These are phyloP conservation scores for Macrophomina phaseolina DNA, from an alignment of 2,329 filamentous ascomycete species.

Conservation along the genomic window DNA sequence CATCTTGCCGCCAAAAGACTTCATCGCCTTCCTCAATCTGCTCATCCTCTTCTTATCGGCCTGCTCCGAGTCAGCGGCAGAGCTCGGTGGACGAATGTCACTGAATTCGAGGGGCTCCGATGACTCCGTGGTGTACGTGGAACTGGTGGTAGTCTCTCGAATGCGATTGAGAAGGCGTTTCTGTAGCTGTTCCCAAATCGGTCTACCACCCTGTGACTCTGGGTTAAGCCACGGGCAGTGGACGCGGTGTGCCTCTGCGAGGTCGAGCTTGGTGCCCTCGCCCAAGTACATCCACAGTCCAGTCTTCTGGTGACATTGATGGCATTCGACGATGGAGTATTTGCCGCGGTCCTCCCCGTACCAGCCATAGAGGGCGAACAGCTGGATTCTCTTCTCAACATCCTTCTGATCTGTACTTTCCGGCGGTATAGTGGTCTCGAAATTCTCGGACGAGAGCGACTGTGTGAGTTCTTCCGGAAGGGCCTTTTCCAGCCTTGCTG, in stretches of 20 bases:
- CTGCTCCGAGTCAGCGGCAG: constrained; percentile 22
- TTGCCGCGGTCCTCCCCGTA: constrained; percentile 63
- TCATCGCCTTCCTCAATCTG: constrained; percentile 27
- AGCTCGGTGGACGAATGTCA: constrained; percentile 19
- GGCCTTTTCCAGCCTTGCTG: constrained; percentile 14
- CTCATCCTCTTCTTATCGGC: constrained; percentile 24
- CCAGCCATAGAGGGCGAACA: constrained; percentile 55
- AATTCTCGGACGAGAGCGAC: constrained; percentile 18
- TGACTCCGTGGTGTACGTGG: constrained; percentile 14
- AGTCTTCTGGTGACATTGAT: constrained; percentile 84
- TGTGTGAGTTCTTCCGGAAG: constrained; percentile 22
- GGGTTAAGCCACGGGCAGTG: constrained; percentile 50
- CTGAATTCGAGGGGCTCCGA: constrained; percentile 15
- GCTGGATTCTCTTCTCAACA: constrained; percentile 20
- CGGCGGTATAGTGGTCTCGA: background rate
- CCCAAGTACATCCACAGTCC: constrained; percentile 86
- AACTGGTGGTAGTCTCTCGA: constrained; percentile 6
- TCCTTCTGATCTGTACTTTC: constrained; percentile 16
- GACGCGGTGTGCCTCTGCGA: constrained; percentile 46
- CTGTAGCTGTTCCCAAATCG: constrained; percentile 47
- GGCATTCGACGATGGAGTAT: constrained; percentile 77
- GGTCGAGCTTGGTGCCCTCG: constrained; percentile 41
- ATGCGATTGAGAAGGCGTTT: constrained; percentile 13
- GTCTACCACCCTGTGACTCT: constrained; percentile 35
- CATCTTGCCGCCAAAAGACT: constrained; percentile 21